These are phyloP conservation scores for Fusarium kyushuense DNA, from an alignment of 2,329 filamentous ascomycete species.

Conservation along the genomic window DNA sequence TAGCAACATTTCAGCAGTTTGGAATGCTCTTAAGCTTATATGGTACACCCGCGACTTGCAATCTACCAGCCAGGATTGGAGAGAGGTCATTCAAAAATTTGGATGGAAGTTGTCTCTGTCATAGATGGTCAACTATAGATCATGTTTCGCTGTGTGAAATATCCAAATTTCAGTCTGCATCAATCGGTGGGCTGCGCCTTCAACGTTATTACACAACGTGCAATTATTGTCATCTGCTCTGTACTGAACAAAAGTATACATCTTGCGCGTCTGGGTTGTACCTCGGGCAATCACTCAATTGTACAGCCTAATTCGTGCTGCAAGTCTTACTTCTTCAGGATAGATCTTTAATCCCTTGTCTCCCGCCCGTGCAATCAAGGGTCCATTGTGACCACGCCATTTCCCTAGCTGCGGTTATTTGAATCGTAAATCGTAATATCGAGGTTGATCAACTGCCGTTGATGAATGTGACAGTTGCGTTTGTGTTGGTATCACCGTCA, in stretches of 20 bases:
- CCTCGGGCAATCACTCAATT: neutral
- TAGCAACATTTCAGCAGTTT: slow-evolving; percentile 44
- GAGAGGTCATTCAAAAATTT: slow-evolving; percentile 43
- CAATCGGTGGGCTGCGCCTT: neutral
- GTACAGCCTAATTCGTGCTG: neutral
- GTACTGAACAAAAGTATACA: neutral
- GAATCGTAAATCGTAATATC: slow-evolving; percentile 1
- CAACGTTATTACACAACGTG: neutral
- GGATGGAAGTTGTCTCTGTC: slow-evolving; percentile 42
- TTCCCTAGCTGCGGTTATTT: neutral
- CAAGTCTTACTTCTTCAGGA: slow-evolving; percentile 1
- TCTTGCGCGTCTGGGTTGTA: neutral
- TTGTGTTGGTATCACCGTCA: neutral
- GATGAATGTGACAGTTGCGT: neutral
- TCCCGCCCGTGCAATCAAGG: neutral
- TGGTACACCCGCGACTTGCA: slow-evolving; percentile 42
- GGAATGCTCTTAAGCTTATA: slow-evolving; percentile 39
- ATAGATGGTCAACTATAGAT: neutral
- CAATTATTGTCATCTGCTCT: neutral
- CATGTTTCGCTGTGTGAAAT: neutral
- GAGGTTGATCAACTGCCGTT: slow-evolving; percentile 3
- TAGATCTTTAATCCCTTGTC: neutral
- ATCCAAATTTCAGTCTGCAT: neutral
- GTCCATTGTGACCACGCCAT: slow-evolving; percentile 10
- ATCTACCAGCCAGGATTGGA: slow-evolving; percentile 40